These are phyloP conservation scores for Paramarasmius palmivorus DNA, from an alignment of 1,284 basidiomycete species.

Conservation along the genomic window DNA sequence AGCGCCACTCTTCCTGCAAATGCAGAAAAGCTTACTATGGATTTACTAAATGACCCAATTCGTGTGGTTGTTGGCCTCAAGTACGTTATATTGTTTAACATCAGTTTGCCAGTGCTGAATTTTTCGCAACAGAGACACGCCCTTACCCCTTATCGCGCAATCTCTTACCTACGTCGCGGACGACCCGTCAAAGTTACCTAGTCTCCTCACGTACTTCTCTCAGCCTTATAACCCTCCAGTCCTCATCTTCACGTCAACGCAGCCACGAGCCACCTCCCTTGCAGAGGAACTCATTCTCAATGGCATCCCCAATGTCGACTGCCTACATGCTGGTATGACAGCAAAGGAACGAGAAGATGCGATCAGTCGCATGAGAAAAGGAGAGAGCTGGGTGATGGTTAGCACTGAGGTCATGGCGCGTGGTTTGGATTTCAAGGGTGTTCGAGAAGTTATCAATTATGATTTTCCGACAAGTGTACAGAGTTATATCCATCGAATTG, in stretches of 20 bases:
- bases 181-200: slow-evolving; percentile 91
- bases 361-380: slow-evolving; percentile 82
- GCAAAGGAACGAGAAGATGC: slow-evolving; percentile 87
- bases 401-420: slow-evolving; percentile 95
- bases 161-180: slow-evolving; percentile 89
- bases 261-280: slow-evolving; percentile 88
- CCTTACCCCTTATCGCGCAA: slow-evolving; percentile 80
- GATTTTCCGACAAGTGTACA: slow-evolving; percentile 95
- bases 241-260: slow-evolving; percentile 92
- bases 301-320: slow-evolving; percentile 87
- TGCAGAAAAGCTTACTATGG: slow-evolving; percentile 85
- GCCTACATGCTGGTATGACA: slow-evolving; percentile 88
- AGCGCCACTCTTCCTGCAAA: slow-evolving; percentile 92
- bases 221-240: slow-evolving; percentile 91
- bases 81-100: slow-evolving; percentile 44
- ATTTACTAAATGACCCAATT: slow-evolving; percentile 81
- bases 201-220: slow-evolving; percentile 75
- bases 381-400: slow-evolving; percentile 90
- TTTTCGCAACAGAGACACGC: slow-evolving; percentile 74
- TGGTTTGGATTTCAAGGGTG: slow-evolving; percentile 97
- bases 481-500: slow-evolving; percentile 95
- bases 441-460: slow-evolving; percentile 94
- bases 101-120: slow-evolving; percentile 7
- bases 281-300: slow-evolving; percentile 85
- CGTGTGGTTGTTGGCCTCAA: slow-evolving; percentile 93